Base-by-base conservation (phyloP, 2,329 filamentous ascomycete genomes). In the Pseudogymnoascus sp. region DNA sequence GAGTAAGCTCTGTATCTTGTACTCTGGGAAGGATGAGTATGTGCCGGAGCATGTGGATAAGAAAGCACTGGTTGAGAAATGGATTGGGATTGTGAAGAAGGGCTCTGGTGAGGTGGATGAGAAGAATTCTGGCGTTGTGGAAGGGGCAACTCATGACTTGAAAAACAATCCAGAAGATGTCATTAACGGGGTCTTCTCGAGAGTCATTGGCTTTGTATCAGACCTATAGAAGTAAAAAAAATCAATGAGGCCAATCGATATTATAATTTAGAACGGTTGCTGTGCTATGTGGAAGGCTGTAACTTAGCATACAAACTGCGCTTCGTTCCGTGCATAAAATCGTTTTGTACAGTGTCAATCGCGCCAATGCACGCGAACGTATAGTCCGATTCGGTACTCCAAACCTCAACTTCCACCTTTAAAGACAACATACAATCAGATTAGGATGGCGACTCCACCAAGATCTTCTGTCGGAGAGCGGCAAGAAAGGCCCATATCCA, bases 81-180 rank as follows among this genome's bases (percentile, higher is more conserved):
- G 83, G 83, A 76, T 77, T 22, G 69, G 68, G 19, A 70, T 79
- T 62, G 75, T 80, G 5, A 75, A 75, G 61, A 69, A 70, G 28
- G 76, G 75, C 0, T 77, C 78, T 2, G 81, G 79, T 0, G 69
- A 69, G 5, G 77, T 84, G 14, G 81, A 84, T 72, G 75, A 79
- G 28, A 69, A 68, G 6, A 73, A 80, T 67, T 79, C 79, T 2
- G 80, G 80, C 1, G 70, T 85, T 11, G 68, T 86, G 10, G 67
- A 73, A 1, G 78, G 76, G 1, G 83, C 81, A 4, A 77, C 72
- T 33, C 83, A 85, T 72, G 83, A 80, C 69, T 71, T 83, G 59
- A 77, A 79, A 14, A 56, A 56, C 11, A 56, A 56, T 6, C 50
- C 50, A 56, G 26, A 56, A 7, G 50, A 33, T 14, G 50, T 33